Percentiles rank a stretch among this genome's conserved stretches.
Conservation (phyloP, 2,329 filamentous ascomycete genomes). For the Pseudopyrenochaeta lycopersici region DNA sequence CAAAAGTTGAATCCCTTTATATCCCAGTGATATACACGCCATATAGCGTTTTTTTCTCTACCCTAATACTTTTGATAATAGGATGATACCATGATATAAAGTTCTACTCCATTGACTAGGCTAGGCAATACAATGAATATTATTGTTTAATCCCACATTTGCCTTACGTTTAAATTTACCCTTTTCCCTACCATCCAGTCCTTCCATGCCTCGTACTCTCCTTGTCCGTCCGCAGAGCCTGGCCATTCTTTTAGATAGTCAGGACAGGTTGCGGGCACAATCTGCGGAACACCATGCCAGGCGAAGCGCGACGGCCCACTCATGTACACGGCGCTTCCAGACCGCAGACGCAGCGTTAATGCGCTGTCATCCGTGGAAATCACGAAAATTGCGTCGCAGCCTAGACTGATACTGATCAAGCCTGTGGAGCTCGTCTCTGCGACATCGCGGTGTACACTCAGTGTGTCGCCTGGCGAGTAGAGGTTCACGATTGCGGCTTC, state of each 20-base stretch:
- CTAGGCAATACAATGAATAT: not conserved
- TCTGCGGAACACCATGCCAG: slow-evolving; percentile 94
- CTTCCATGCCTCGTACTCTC: slow-evolving; percentile 72
- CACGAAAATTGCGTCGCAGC: slow-evolving; percentile 90
- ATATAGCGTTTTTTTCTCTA: not conserved
- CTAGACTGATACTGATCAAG: slow-evolving; percentile 85
- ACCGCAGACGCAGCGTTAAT: slow-evolving; percentile 63
- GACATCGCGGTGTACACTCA: slow-evolving; percentile 93
- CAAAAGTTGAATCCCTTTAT: not conserved
- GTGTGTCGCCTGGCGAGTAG: slow-evolving; percentile 87
- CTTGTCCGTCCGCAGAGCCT: slow-evolving; percentile 51
- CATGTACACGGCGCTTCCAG: slow-evolving; percentile 94
- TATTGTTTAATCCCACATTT: slow-evolving; percentile 70
- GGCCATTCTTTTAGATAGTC: slow-evolving; percentile 80
- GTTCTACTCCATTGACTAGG: not conserved
- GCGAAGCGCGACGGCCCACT: slow-evolving; percentile 80
- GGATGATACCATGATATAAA: not conserved
- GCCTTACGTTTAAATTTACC: slow-evolving; percentile 90
- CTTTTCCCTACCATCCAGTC: slow-evolving; percentile 91
- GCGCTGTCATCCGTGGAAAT: slow-evolving; percentile 63
- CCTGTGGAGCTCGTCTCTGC: slow-evolving; percentile 83
- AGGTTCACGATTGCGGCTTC: slow-evolving; percentile 95
- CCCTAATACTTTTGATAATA: not conserved
- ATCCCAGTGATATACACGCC: not conserved
- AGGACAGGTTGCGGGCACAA: slow-evolving; percentile 82